A percentile compares a stretch with the other conserved stretches of the same genome.
Conservation (phyloP, 208 protist species). For the Wallacemonas rigidus region DNA sequence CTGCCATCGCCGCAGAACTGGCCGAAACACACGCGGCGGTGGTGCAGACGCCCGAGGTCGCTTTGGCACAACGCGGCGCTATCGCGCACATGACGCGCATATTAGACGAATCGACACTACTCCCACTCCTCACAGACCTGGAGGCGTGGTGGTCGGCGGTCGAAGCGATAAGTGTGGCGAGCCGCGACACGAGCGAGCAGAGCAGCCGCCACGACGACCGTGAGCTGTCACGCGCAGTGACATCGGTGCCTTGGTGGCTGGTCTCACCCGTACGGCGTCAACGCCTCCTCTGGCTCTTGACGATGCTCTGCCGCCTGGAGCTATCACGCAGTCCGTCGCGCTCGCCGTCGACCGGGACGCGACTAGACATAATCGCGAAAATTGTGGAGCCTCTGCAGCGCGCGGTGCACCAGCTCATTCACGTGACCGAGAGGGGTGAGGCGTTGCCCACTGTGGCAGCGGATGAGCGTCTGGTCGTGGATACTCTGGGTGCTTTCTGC, state of each 20-base stretch:
- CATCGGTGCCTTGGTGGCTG: not conserved
- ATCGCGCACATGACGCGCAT: not conserved
- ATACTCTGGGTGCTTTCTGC: not conserved
- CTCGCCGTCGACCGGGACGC: not conserved
- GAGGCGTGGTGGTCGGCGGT: conserved; percentile 3
- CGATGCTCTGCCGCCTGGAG: conserved; percentile 3
- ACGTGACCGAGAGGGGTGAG: not conserved
- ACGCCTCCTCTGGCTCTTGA: not conserved
- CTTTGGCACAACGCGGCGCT: not conserved
- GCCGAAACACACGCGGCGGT: not conserved
- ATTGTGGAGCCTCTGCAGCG: conserved; percentile 3
- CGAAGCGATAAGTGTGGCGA: not conserved
- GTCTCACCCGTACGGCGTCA: not conserved
- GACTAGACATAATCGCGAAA: not conserved
- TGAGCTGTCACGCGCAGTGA: not conserved
- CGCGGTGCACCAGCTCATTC: not conserved
- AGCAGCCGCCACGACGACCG: too few relatives aligned
- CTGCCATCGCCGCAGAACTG: not conserved
- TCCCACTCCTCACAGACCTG: not conserved
- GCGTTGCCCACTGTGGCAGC: not conserved
- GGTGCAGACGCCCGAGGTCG: not conserved
- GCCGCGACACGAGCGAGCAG: too few relatives aligned
- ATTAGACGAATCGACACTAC: not conserved
- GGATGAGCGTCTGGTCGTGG: conserved; percentile 13
- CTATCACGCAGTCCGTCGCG: not conserved